Evolutionary conservation across 2,329 filamentous ascomycete species (phyloP).

Genomic region (Aspergillus carbonarius): DNA sequence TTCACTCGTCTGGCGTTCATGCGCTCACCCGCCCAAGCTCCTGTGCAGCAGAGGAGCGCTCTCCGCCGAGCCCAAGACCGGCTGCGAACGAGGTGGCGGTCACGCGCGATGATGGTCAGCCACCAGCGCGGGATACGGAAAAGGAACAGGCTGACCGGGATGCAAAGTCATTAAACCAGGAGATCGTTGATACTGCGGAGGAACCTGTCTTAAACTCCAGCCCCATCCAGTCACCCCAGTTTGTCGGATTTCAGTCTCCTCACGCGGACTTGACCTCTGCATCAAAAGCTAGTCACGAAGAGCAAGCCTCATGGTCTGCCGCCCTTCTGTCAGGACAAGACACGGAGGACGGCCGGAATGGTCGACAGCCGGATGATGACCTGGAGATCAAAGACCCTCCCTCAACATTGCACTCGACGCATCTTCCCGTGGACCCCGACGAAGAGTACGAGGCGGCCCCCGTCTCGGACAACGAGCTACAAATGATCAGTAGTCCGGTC

Average conservation of each 20-base stretch:
- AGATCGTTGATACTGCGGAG: neutral
- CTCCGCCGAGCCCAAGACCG: slow-evolving; percentile 22
- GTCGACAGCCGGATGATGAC: neutral
- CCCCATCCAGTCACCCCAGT: slow-evolving; percentile 20
- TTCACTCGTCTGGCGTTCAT: slow-evolving; percentile 19
- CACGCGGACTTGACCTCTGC: neutral
- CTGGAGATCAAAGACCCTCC: neutral
- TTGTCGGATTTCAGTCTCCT: slow-evolving; percentile 19
- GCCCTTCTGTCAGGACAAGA: neutral
- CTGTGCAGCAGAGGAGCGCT: slow-evolving; percentile 25
- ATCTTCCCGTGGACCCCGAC: slow-evolving; percentile 7
- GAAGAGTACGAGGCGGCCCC: neutral
- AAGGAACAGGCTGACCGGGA: neutral
- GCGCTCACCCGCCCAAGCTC: slow-evolving; percentile 34
- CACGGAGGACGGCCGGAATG: slow-evolving; percentile 4
- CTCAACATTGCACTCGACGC: slow-evolving; percentile 7
- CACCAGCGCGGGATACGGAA: neutral
- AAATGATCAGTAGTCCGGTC: slow-evolving; percentile 16
- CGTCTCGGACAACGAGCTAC: slow-evolving; percentile 13
- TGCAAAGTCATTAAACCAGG: neutral
- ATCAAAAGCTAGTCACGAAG: neutral
- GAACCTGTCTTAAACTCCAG: slow-evolving; percentile 9
- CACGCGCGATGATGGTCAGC: slow-evolving; percentile 2
- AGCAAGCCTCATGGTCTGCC: neutral
- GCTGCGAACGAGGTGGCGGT: slow-evolving; percentile 2